Evolutionary conservation across 129 eudicot species (phyloP).

Genomic region (Saposhnikovia divaricata): DNA sequence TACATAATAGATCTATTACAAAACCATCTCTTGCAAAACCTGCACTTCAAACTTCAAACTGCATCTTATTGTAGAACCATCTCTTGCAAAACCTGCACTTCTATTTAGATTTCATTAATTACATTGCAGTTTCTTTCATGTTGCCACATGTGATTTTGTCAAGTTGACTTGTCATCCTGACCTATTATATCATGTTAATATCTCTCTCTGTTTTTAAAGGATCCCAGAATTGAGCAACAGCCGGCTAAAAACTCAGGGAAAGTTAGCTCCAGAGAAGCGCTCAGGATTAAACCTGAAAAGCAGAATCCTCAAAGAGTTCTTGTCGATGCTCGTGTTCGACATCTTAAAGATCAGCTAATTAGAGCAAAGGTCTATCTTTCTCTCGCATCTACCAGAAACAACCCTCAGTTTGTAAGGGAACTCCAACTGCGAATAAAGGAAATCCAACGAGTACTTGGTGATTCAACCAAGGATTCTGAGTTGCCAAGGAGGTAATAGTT

Average conservation of each 20-base stretch:
- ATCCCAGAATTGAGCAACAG: slow-evolving; percentile 15
- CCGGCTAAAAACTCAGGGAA: slow-evolving; percentile 21
- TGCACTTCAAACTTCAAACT: neutral
- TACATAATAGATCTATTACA: no score
- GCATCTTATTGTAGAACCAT: no score
- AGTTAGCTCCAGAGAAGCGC: slow-evolving; percentile 29
- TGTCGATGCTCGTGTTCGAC: slow-evolving; percentile 55
- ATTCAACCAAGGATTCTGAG: slow-evolving; percentile 79
- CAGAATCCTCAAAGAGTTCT: slow-evolving; percentile 29
- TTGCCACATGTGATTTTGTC: no score
- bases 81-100: no score
- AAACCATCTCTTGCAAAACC: neutral
- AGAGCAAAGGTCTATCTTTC: slow-evolving; percentile 69
- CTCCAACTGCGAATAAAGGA: slow-evolving; percentile 83
- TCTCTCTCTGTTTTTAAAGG: neutral
- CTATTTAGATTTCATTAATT: no score
- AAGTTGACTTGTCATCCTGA: neutral
- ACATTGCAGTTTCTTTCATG: no score
- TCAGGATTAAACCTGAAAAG: slow-evolving; percentile 33
- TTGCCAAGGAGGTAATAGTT: no score
- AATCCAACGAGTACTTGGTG: slow-evolving; percentile 73
- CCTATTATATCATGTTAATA: neutral
- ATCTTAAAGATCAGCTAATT: slow-evolving; percentile 80
- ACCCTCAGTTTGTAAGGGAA: slow-evolving; percentile 70
- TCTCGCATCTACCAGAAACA: slow-evolving; percentile 71